Base-by-base conservation (phyloP, 2,329 filamentous ascomycete species). In the Fusarium torreyae region DNA sequence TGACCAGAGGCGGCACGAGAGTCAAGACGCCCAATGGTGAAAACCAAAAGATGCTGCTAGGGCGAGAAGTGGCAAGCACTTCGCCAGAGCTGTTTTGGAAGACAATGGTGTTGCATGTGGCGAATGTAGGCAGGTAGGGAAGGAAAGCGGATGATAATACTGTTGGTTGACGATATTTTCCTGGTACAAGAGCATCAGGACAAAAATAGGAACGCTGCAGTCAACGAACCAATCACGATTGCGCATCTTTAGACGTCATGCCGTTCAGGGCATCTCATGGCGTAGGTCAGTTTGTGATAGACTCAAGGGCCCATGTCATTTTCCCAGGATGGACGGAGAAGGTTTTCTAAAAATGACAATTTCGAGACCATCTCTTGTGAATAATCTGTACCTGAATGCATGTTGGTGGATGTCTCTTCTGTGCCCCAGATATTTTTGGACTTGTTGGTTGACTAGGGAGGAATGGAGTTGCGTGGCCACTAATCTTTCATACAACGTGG, bases 41-140 rank as follows among this genome's bases (percentile, higher is more conserved):
- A 65, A 56, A 45, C 22, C 45, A 59, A 38, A 38, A 58, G 57
- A 51, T 49, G 48, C 62, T 53, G 58, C 61, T 57, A 33, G 44
- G 61, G 40, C 56, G 31, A 48, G 53, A 63, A 50, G 61, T 66
- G 63, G 59, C 57, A 64, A 71, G 60, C 59, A 64, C 56, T 58
- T 49, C n/a, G 13, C 49, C 51, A 57, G 24, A 52, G 57, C 42
- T 15, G 52, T 46, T 53, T 38, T 22, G 18, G 55, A 52, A 31
- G 39, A 40, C 34, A 46, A 66, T 44, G 51, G 45, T 45, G 44
- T 39, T 40, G 44, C 15, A 56, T 46, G 36, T 43, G 39, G 22
- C 42, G 39, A 43, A 49, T 11, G 51, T 22, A 55, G 38, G 46
- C 26, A 42, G 28, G 55, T 22, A 55, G 38, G 46, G 31, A 42